Base-by-base conservation (phyloP, 1,284 basidiomycete genomes). In the Microbotryum violaceum region DNA sequence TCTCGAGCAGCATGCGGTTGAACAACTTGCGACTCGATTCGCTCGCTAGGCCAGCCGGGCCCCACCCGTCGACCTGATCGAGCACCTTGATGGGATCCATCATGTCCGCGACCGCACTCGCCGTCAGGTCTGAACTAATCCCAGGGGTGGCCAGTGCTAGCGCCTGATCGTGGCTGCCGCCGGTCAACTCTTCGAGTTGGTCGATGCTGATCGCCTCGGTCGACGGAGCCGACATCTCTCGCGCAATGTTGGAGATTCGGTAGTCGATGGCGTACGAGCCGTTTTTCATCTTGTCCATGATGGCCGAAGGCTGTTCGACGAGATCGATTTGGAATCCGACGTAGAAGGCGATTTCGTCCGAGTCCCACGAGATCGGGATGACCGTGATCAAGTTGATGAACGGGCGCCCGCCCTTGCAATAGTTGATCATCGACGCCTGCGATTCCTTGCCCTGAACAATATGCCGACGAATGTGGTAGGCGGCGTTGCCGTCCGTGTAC, bases 361-460 rank as follows among this genome's bases (percentile, higher is more conserved):
- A 75, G 57, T 62, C 58, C 77, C 78, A 78, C 0, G 76, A 71
- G 63, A 93, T 82, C 44, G 88, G 91, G 44, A 93, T 86, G 71
- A 92, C 82, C 4, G 68, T 65, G 7, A 57, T 49, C 44, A 58
- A 46, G 42, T 60, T 55, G 60, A 54, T 58, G 48, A 54, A 49
- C 18, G 12, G 52, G 20, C 27, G 14, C 89, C 23, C 18, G 64
- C 86, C 84, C 73, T 91, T 91, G 58, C 84, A 81, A 73, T 92
- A 96, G 75, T 97, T 97, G 77, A 93, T 82, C 60, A 97, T 79
- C 63, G 82, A 85, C 1, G 85, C 85, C 78, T 97, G 93, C 86
- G 66, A 90, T 76, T 96, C 91, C 74, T 89, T 89, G 66, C 85
- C 83, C 0, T 82, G 82, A 20, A 77, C 75, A 18, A 91, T 79